Percentiles rank a stretch among this genome's conserved stretches.
Conservation (phyloP, 2,329 filamentous ascomycete species). For the Talaromyces sp. region DNA sequence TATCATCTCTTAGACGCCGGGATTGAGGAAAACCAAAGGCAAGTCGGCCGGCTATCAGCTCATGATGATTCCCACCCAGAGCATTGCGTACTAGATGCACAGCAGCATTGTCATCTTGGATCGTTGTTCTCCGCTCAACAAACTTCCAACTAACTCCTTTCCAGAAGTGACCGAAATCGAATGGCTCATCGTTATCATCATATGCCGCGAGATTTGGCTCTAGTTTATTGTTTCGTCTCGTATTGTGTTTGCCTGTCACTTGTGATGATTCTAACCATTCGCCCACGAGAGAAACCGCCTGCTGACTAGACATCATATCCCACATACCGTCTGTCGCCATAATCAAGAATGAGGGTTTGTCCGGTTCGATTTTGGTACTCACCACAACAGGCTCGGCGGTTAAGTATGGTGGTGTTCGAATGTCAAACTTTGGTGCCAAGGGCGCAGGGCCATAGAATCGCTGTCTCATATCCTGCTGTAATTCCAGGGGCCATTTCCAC, state of each 20-base stretch:
- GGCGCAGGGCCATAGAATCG: conserved; percentile 42
- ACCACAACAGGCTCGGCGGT: conserved; percentile 63
- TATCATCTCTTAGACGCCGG: conserved; percentile 46
- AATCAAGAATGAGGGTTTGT: conserved; percentile 55
- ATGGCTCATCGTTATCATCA: not conserved
- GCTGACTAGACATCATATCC: conserved; percentile 54
- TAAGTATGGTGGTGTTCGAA: conserved; percentile 58
- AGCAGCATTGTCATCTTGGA: conserved; percentile 50
- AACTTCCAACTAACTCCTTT: conserved; percentile 26
- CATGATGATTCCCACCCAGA: conserved; percentile 45
- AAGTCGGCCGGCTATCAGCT: conserved; percentile 28
- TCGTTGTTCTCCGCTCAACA: conserved; percentile 43
- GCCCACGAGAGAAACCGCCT: conserved; percentile 55
- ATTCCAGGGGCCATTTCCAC: conserved; percentile 60
- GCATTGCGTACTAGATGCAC: conserved; percentile 51
- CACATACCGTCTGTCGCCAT: conserved; percentile 64
- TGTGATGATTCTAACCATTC: conserved; percentile 44
- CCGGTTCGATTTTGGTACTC: conserved; percentile 48
- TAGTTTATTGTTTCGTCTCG: not conserved
- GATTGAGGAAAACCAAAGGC: conserved; percentile 24
- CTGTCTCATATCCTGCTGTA: conserved; percentile 35
- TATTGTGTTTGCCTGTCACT: not conserved
- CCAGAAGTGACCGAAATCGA: conserved; percentile 15
- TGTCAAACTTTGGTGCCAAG: conserved; percentile 28
- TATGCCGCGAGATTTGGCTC: not conserved